Evolutionary conservation across 2,329 filamentous ascomycete genomes (phyloP).

Genomic region (Fusarium chaquense): DNA sequence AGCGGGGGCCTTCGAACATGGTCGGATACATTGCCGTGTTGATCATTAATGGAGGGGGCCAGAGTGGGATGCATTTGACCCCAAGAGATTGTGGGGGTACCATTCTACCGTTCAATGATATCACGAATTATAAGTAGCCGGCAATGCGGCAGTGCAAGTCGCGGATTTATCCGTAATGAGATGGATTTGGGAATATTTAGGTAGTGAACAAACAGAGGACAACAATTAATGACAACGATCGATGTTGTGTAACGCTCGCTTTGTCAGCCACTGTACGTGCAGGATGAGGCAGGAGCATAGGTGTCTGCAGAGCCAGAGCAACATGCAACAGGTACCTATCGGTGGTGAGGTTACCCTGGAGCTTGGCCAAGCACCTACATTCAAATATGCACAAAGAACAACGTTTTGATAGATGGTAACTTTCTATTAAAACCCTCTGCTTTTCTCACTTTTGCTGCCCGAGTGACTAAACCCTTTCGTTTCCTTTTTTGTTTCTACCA

Average conservation of each 20-base stretch:
- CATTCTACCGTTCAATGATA: background rate
- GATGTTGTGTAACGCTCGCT: conserved; percentile 2
- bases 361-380: background rate
- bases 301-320: background rate
- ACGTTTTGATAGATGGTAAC: background rate
- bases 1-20: conserved; percentile 19
- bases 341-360: conserved; percentile 25
- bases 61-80: conserved; percentile 20
- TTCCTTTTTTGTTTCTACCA: background rate
- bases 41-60: conserved; percentile 29
- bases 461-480: background rate
- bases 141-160: conserved; percentile 4
- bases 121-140: conserved; percentile 12
- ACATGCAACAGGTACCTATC: background rate
- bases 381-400: background rate
- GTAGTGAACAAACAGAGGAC: background rate
- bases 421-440: background rate
- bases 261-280: conserved; percentile 11
- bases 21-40: conserved; percentile 23
- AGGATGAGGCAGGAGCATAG: background rate
- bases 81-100: conserved; percentile 35
- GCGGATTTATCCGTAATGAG: background rate
- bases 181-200: too few species aligned
- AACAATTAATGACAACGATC: background rate
- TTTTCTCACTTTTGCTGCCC: too few species aligned